phyloP scores from a whole-genome alignment of 1,139 yeast genomes.

The Taphrina flavorubra region DNA sequence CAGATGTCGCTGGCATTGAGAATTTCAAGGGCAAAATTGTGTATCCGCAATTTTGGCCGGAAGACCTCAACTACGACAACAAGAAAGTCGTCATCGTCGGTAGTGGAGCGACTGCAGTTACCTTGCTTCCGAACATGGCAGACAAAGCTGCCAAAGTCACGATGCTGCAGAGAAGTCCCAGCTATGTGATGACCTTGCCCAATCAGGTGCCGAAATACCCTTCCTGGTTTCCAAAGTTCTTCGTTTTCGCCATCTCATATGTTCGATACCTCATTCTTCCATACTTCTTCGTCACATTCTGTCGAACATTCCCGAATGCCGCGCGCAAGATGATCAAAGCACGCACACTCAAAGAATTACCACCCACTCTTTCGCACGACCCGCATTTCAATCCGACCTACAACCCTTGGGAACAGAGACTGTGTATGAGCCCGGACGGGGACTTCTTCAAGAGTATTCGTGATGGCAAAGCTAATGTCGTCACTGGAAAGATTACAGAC shows the following conservation, averaged over 20 bases:
- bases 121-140: conserved; percentile 57
- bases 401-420: conserved; percentile 35
- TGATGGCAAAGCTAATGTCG: conserved; percentile 54
- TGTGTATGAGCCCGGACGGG: conserved; percentile 54
- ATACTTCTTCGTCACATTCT: conserved; percentile 51
- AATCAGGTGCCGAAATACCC: conserved; percentile 53
- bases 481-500: conserved; percentile 52
- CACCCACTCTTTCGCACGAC: conserved; percentile 25
- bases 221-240: conserved; percentile 34
- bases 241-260: conserved; percentile 11
- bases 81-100: conserved; percentile 57
- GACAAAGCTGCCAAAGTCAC: conserved; percentile 57
- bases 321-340: conserved; percentile 55
- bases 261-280: conserved; percentile 51
- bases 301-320: conserved; percentile 51
- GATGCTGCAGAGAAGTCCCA: conserved; percentile 57
- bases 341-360: conserved; percentile 18
- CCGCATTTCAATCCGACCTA: conserved; percentile 35
- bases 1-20: conserved; percentile 54
- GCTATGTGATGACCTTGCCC: conserved; percentile 55
- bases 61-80: conserved; percentile 55
- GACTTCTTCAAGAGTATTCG: conserved; percentile 55
- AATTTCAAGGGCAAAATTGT: conserved; percentile 54
- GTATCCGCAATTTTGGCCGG: conserved; percentile 55
- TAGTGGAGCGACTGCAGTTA: conserved; percentile 58